These are phyloP conservation scores for Dendrobium nobile DNA, from an alignment of 106 monocot genomes.

Conservation along the genomic window DNA sequence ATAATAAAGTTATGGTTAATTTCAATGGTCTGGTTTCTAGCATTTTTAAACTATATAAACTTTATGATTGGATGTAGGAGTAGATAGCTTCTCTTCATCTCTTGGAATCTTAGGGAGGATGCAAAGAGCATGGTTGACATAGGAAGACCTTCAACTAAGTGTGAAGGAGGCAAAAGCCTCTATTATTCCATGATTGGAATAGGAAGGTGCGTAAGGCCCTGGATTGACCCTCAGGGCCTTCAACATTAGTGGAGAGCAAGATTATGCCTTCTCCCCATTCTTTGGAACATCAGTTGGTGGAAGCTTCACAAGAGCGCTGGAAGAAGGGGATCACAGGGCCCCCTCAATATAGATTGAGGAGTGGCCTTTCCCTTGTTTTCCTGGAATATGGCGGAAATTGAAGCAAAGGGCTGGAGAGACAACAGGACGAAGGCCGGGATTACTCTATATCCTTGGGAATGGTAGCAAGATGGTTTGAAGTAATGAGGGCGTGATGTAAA, in stretches of 20 bases:
- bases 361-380: slow-evolving; percentile 11
- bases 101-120: slow-evolving; percentile 7
- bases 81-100: slow-evolving; percentile 1
- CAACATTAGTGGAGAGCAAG: neutral
- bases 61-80: neutral
- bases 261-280: slow-evolving; percentile 6
- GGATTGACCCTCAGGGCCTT: slow-evolving; percentile 15
- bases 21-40: neutral
- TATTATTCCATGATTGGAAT: slow-evolving; percentile 13
- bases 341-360: slow-evolving; percentile 18
- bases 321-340: slow-evolving; percentile 13
- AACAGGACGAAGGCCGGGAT: neutral
- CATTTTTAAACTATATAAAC: neutral
- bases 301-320: slow-evolving; percentile 7
- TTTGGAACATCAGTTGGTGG: slow-evolving; percentile 10
- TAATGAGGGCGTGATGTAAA: neutral
- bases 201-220: slow-evolving; percentile 21
- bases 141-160: slow-evolving; percentile 20
- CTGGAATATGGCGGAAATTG: slow-evolving; percentile 19
- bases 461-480: neutral
- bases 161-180: slow-evolving; percentile 25
- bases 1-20: neutral
- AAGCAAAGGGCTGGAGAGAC: slow-evolving; percentile 28
- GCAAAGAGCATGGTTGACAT: slow-evolving; percentile 4
- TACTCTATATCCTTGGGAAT: neutral